Base-by-base conservation (phyloP, 2,329 filamentous ascomycete genomes). In the Penicillium palitans region DNA sequence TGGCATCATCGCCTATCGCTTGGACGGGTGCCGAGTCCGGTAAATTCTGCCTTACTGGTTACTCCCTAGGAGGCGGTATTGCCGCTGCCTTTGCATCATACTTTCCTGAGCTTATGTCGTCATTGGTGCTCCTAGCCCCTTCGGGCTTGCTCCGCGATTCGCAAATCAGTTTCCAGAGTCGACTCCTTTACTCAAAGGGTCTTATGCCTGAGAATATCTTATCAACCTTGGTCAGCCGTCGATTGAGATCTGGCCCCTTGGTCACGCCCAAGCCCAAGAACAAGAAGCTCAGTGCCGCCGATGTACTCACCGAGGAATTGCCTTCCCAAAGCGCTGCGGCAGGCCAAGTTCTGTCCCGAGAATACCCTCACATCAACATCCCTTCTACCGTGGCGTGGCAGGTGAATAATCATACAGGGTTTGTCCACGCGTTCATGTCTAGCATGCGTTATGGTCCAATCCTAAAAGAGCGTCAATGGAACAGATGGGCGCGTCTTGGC, bases 51-150 rank as follows among this genome's bases (percentile, higher is more conserved):
- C 76, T 96, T 6, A 76, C 92, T 4, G 91, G 91, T 2, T 96
- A 95, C 73, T 92, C 89, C 0, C 80, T 96, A 0, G 91, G 91
- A 46, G 91, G 91, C 37, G 89, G 88, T 15, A 83, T 96, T 41
- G 82, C 84, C 1, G 86, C 85, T 10, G 81, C 86, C 21, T 93
- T 95, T 69, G 83, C 89, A 1, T 81, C 83, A 1, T 85, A 85
- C 69, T 90, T 91, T 68, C 85, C 89, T 0, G 74, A 84, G 48
- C 78, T 93, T 56, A 81, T 96, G 15, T 81, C 83, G 13, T 84
- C 83, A 10, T 79, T 97, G 24, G 80, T 95, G 12, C 83, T 96
- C 6, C 82, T 97, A 42, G 91, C 91, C 0, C 91, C 93, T 0
- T 82, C 87, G 0, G 93, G 93, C 0, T 80, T 96, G 45, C 84